Evolutionary conservation across 2,329 filamentous ascomycete species (phyloP).

Genomic region (Arthroderma sp.): DNA sequence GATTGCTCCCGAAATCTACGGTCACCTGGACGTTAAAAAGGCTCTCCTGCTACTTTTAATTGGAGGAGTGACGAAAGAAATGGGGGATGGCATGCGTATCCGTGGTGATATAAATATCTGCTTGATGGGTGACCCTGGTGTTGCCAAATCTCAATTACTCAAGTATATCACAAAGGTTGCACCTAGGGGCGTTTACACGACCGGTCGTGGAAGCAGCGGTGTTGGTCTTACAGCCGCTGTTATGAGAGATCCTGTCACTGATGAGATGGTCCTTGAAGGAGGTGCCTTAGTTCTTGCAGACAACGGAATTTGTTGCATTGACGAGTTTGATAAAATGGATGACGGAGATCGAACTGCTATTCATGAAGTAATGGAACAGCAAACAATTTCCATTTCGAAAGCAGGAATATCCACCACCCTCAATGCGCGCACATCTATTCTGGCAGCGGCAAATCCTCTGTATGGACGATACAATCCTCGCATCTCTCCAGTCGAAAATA

Average conservation of each 20-base stretch:
- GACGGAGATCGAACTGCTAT: conserved; percentile 66
- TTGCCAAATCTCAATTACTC: conserved; percentile 94
- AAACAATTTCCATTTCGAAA: conserved; percentile 74
- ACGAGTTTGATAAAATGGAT: conserved; percentile 80
- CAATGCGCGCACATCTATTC: conserved; percentile 88
- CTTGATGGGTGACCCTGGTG: conserved; percentile 98
- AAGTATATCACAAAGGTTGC: conserved; percentile 99
- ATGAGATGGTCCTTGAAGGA: conserved; percentile 67
- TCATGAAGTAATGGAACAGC: conserved; percentile 81
- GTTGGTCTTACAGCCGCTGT: conserved; percentile 73
- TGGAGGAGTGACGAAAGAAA: conserved; percentile 88
- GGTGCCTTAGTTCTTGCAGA: conserved; percentile 68
- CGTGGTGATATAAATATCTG: conserved; percentile 98
- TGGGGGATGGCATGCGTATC: conserved; percentile 97
- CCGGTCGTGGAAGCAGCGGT: conserved; percentile 66
- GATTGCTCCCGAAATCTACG: conserved; percentile 94
- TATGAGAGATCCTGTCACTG: conserved; percentile 65
- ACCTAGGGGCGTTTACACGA: conserved; percentile 77
- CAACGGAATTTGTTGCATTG: conserved; percentile 72
- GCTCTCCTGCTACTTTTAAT: conserved; percentile 89
- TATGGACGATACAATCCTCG: conserved; percentile 98
- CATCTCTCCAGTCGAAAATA: conserved; percentile 95
- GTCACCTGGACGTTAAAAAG: conserved; percentile 95
- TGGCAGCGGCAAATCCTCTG: conserved; percentile 90
- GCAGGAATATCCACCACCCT: conserved; percentile 93